Evolutionary conservation across 371 early-diverging fungal species (phyloP).

Genomic region (Rhizopus microsporus): DNA sequence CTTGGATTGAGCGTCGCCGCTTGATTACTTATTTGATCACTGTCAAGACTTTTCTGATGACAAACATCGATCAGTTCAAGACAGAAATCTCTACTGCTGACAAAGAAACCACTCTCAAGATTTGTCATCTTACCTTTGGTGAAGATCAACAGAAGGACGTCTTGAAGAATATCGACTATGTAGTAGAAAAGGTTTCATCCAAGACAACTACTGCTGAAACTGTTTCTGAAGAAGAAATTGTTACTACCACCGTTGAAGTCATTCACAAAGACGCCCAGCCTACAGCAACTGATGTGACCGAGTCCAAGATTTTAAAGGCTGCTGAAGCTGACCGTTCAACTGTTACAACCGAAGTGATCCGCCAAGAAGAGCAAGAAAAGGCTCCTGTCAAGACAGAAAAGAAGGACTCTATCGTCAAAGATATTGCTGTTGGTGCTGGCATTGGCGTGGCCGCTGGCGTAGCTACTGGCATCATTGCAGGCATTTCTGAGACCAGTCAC

Average conservation of each 20-base stretch:
- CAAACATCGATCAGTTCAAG: constrained; percentile 18
- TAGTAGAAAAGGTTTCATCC: constrained; percentile 9
- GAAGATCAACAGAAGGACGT: constrained; percentile 12
- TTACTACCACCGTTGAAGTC: neutral
- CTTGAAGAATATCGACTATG: constrained; percentile 17
- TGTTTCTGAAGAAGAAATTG: constrained; percentile 4
- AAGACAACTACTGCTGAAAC: neutral
- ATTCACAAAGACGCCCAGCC: neutral
- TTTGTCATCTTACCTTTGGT: constrained; percentile 25
- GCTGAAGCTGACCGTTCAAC: neutral
- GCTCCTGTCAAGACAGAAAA: neutral
- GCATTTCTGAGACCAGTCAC: neutral
- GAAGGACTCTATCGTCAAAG: neutral
- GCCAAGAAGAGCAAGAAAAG: neutral
- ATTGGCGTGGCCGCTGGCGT: neutral
- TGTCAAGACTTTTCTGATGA: constrained; percentile 23
- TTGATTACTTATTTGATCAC: constrained; percentile 26
- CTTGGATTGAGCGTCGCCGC: constrained; percentile 30
- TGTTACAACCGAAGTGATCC: neutral
- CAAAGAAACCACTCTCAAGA: constrained; percentile 12
- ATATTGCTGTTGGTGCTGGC: neutral
- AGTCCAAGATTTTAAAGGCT: neutral
- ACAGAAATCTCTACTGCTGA: constrained; percentile 4
- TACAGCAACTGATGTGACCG: neutral
- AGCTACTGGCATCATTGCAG: neutral